Evolutionary conservation across 352 stramenopile species (phyloP).

Genomic region (Globisporangium spinosum): DNA sequence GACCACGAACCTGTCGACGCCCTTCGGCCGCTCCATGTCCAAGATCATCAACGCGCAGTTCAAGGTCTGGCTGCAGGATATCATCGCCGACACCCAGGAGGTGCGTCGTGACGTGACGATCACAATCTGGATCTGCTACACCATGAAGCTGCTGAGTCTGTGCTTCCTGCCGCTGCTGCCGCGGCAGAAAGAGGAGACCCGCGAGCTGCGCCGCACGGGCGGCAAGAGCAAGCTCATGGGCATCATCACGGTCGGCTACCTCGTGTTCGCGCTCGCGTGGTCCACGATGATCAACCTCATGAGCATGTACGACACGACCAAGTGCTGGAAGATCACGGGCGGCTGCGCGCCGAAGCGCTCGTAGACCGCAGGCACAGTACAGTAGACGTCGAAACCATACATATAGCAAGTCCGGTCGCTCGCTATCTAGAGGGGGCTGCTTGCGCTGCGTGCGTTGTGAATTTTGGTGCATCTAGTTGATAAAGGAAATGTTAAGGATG

Average conservation of each 20-base stretch:
- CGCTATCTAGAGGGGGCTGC: too few relatives aligned
- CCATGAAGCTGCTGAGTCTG: constrained; percentile 49
- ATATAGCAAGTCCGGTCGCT: background rate
- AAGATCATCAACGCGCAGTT: constrained; percentile 57
- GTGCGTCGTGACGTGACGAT: constrained; percentile 54
- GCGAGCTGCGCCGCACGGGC: constrained; percentile 32
- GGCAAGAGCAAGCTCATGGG: constrained; percentile 38
- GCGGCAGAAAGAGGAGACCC: constrained; percentile 33
- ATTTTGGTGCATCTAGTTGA: too few relatives aligned
- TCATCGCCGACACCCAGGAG: constrained; percentile 37
- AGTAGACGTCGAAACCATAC: too few relatives aligned
- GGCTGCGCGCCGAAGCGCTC: constrained; percentile 34
- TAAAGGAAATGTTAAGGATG: too few relatives aligned
- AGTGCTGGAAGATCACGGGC: constrained; percentile 64
- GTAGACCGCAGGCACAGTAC: background rate
- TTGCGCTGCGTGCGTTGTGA: too few relatives aligned
- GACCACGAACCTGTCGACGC: constrained; percentile 42
- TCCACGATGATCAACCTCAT: constrained; percentile 47
- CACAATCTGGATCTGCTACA: constrained; percentile 52
- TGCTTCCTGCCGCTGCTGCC: constrained; percentile 48
- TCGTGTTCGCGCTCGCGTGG: constrained; percentile 39
- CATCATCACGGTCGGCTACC: constrained; percentile 31
- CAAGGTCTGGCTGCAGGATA: constrained; percentile 49
- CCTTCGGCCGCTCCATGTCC: constrained; percentile 41
- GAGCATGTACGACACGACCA: constrained; percentile 50